Conservation (phyloP, 257 asterid species). For the Plantago elongata region DNA sequence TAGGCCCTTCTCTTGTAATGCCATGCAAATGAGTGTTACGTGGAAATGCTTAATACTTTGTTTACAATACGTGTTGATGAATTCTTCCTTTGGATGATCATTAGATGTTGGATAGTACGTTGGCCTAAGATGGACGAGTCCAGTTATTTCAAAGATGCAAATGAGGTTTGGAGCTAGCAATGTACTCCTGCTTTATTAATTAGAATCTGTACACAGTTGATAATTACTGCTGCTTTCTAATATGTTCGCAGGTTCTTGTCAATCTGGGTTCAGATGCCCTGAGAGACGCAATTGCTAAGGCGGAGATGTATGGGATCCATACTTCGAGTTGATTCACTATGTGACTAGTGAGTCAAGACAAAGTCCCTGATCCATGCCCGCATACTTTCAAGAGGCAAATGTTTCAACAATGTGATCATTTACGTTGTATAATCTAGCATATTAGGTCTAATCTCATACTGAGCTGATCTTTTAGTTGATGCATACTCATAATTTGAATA, state of each 20-base stretch:
- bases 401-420: too few relatives aligned
- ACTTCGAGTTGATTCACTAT: constrained; percentile 11
- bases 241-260: constrained; percentile 27
- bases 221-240: constrained; percentile 7
- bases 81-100: constrained; percentile 3
- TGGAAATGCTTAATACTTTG: neutral
- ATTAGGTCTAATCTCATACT: too few relatives aligned
- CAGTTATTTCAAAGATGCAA: constrained; percentile 62
- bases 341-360: neutral
- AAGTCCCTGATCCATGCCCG: neutral
- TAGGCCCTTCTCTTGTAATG: neutral
- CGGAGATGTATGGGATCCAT: constrained; percentile 33
- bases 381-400: neutral
- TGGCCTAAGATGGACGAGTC: constrained; percentile 38
- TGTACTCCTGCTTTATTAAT: neutral
- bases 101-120: constrained; percentile 50
- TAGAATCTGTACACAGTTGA: constrained; percentile 8
- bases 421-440: too few relatives aligned
- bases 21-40: neutral
- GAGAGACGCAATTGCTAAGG: constrained; percentile 39
- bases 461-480: too few relatives aligned
- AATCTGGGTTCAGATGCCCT: constrained; percentile 49
- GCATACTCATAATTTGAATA: too few relatives aligned
- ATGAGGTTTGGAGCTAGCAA: constrained; percentile 39
- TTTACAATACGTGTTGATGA: too few relatives aligned